Conservation (phyloP, 1,284 basidiomycete genomes). For the Rhodotorula sp. region DNA sequence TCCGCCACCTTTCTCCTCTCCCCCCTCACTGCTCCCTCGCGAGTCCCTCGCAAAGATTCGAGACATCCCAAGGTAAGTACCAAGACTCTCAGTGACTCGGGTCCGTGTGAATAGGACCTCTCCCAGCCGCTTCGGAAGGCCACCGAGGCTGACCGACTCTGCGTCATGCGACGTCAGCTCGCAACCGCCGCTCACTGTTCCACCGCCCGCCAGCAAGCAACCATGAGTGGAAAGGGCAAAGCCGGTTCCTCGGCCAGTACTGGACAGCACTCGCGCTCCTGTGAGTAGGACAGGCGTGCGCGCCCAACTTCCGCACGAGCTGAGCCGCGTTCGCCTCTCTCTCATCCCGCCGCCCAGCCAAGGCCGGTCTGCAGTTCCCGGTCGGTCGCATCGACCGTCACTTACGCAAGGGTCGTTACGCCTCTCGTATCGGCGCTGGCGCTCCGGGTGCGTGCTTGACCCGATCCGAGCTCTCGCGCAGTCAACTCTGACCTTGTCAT, state of each 20-base stretch:
- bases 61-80: too few relatives aligned
- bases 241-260: background rate
- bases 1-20: background rate
- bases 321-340: background rate
- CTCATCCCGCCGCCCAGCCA: slow-evolving; percentile 57
- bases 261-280: background rate
- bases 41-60: background rate
- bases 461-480: background rate
- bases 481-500: background rate
- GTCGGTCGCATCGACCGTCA: slow-evolving; percentile 84
- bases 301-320: background rate
- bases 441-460: slow-evolving; percentile 62
- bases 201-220: background rate
- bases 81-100: too few relatives aligned
- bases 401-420: slow-evolving; percentile 49
- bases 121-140: too few relatives aligned
- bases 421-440: slow-evolving; percentile 68
- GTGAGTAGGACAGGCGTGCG: background rate
- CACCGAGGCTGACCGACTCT: background rate
- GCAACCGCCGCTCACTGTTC: background rate
- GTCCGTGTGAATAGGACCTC: too few relatives aligned
- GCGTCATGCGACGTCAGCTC: too few relatives aligned
- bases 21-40: background rate
- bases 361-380: slow-evolving; percentile 78
- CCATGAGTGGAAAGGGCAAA: background rate